Evolutionary conservation across 2,329 filamentous ascomycete species (phyloP), one percentile per base, ranked within the genome.

Genomic region (Colletotrichum liriopes): DNA sequence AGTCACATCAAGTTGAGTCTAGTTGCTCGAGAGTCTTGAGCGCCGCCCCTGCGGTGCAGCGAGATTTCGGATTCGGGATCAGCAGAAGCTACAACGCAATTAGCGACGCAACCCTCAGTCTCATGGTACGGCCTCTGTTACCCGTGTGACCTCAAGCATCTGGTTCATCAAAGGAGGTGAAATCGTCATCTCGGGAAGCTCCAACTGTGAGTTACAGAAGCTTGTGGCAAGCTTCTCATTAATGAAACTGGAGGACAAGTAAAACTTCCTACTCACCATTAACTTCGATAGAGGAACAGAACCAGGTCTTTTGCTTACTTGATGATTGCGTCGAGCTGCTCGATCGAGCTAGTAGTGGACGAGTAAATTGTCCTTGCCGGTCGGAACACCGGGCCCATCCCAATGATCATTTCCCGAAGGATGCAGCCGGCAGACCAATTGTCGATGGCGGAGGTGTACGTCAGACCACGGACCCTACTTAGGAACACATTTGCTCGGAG

Each of bases 361-460:
- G n/a, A 51, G 26, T 26, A 51, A 51, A 26, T 51, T 26, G 20
- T 23, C 47, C 47, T 51, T 12, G 47, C 47, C 47, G 47, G 47
- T 51, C 26, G n/a, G n/a, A 51, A 51, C 47, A 26, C 47, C 47
- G 47, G 47, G 26, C 47, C 47, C 47, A 26, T 20, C 26, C n/a
- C 47, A 12, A 51, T 26, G 12, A 51, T 29, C n/a, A 51, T 51
- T 23, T 51, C 47, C 26, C n/a, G n/a, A 51, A 51, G 47, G 47
- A 51, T 51, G 47, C 47, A 51, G 47, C 47, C n/a, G 26, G 26
- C 47, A 51, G 47, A 51, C 47, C n/a, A 51, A 26, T 51, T 51
- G 26, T 51, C n/a, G n/a, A 51, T 23, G 26, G 47, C 47, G 47
- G n/a, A 51, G 47, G 47, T 51, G 26, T 51, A 51, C 26, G 26